phyloP scores from a whole-genome alignment of 495 filamentous ascomycete genomes.

The Penicillium crystallinum region DNA sequence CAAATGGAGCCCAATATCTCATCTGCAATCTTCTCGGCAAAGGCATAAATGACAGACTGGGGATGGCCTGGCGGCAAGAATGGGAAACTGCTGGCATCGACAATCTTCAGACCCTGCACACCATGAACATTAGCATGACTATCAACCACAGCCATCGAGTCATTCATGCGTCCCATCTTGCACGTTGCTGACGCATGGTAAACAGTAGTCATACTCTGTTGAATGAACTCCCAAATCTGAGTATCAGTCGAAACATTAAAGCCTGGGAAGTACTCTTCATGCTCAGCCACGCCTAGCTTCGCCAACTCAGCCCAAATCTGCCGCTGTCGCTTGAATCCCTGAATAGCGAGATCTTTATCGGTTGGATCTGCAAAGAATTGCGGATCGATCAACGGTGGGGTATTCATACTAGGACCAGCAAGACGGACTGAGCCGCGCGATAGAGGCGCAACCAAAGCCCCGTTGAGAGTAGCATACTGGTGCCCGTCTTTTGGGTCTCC shows the following conservation, averaged over 20 bases:
- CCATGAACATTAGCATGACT: slow-evolving; percentile 41
- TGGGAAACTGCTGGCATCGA: slow-evolving; percentile 49
- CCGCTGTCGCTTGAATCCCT: slow-evolving; percentile 38
- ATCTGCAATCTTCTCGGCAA: slow-evolving; percentile 56
- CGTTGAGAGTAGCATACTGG: slow-evolving; percentile 42
- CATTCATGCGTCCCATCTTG: slow-evolving; percentile 40
- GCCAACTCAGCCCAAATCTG: slow-evolving; percentile 23
- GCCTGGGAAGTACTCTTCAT: slow-evolving; percentile 40
- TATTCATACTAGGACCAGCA: slow-evolving; percentile 25
- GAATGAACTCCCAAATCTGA: slow-evolving; percentile 41
- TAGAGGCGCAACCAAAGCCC: slow-evolving; percentile 40
- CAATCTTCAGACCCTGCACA: slow-evolving; percentile 45
- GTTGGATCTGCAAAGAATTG: slow-evolving; percentile 40
- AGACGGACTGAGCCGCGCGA: slow-evolving; percentile 52
- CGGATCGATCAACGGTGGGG: slow-evolving; percentile 45
- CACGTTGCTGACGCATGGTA: slow-evolving; percentile 48
- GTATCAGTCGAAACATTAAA: slow-evolving; percentile 37
- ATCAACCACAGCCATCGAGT: slow-evolving; percentile 50
- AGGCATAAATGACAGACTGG: slow-evolving; percentile 38
- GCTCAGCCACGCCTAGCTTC: slow-evolving; percentile 13
- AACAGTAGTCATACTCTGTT: slow-evolving; percentile 34
- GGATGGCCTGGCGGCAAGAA: slow-evolving; percentile 52
- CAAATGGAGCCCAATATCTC: slow-evolving; percentile 27
- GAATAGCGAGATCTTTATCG: slow-evolving; percentile 42
- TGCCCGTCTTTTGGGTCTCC: slow-evolving; percentile 27